phyloP scores from a whole-genome alignment of 1,284 basidiomycete genomes.

The Cryptococcus amylolentus region DNA sequence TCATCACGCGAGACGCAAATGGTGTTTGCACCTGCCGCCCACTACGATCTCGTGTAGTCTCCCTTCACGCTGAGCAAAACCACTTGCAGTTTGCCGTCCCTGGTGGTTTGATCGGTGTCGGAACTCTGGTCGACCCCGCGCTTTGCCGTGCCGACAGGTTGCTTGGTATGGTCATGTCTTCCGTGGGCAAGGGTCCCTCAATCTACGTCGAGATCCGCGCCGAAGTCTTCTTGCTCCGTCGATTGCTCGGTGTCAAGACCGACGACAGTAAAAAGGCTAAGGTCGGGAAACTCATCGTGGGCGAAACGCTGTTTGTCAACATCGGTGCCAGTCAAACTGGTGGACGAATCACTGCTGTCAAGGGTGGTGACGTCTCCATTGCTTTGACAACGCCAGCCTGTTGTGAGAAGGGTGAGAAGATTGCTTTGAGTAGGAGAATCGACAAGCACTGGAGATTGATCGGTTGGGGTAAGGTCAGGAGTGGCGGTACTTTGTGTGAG shows the following conservation, averaged over 20 bases:
- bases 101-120: constrained; percentile 96
- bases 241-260: constrained; percentile 94
- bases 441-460: constrained; percentile 90
- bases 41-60: constrained; percentile 87
- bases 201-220: constrained; percentile 73
- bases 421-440: constrained; percentile 83
- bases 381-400: constrained; percentile 87
- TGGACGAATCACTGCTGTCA: constrained; percentile 84
- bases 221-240: constrained; percentile 78
- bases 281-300: constrained; percentile 86
- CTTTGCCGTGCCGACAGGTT: constrained; percentile 94
- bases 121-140: constrained; percentile 93
- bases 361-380: constrained; percentile 89
- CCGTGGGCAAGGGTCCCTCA: constrained; percentile 86
- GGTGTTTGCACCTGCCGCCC: constrained; percentile 90
- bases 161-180: constrained; percentile 92
- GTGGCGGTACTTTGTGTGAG: constrained; percentile 43
- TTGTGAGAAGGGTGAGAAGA: constrained; percentile 92
- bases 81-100: constrained; percentile 92
- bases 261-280: constrained; percentile 92
- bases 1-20: constrained; percentile 90
- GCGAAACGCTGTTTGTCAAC: constrained; percentile 89
- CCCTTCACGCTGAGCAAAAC: constrained; percentile 92
- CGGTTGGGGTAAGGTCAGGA: constrained; percentile 50
- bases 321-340: constrained; percentile 93